Evolutionary conservation across 331 rosid genomes (phyloP), one percentile per base, ranked within the genome.

Genomic region (Acacia concinna): DNA sequence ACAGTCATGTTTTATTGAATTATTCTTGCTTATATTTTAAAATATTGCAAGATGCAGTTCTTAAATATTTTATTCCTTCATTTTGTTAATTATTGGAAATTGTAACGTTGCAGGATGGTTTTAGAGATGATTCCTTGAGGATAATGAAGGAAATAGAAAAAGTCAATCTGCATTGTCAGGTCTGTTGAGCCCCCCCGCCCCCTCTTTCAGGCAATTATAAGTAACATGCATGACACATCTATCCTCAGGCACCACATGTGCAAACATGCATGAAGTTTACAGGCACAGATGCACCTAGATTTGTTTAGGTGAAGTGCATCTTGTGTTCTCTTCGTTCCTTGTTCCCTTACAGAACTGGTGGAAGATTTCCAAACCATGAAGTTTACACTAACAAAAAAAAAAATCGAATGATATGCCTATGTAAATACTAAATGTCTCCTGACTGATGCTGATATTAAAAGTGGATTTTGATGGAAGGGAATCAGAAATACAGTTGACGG

Each of bases 51-150:
- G 47, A 17, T 17, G n/a, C 25, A 4, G 65, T 51, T 75, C 43
- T 8, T 60, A 62, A 59, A 25, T 75, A 62, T 75, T 18, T 12
- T 32, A 54, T 40, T 47, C 21, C 6, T 56, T 54, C 3, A 54
- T 68, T 49, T 38, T 3, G n/a, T 18, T 41, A 78, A 51, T 7
- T 40, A 67, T 68, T 74, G 14, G 63, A 65, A 76, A 76, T 11
- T 71, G n/a, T 82, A 43, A 56, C 79, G 37, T 77, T 84, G 83
- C 92, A 94, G 98, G 98, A 89, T 81, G 97, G 98, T 65, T 92
- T 94, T 78, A 80, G 79, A 68, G 98, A 94, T 81, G 97, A 92
- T 80, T 94, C 98, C 20, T 80, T 94, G 81, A 87, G 91, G 82
- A 92, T 94, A 84, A 92, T 88, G 89, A 91, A 83, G 77, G 97